phyloP scores from a whole-genome alignment of 2,329 filamentous ascomycete genomes.

The Fusarium sp. region DNA sequence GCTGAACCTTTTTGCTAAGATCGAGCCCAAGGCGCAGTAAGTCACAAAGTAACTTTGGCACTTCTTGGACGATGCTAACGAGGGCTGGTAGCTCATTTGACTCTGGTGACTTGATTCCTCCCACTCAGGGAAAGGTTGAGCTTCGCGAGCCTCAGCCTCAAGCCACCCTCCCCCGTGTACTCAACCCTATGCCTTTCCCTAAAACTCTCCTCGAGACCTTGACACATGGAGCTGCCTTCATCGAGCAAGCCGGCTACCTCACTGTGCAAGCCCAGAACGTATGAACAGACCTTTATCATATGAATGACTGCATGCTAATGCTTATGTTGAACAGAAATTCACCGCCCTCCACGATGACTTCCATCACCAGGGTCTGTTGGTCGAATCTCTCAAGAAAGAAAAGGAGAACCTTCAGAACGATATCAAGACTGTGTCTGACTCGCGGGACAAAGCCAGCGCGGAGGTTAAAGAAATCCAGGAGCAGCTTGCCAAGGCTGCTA shows the following conservation, averaged over 20 bases:
- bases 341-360: background rate
- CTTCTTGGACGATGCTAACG: background rate
- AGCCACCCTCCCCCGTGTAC: background rate
- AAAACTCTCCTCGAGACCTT: slow-evolving; percentile 19
- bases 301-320: background rate
- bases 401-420: background rate
- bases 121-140: slow-evolving; percentile 9
- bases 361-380: background rate
- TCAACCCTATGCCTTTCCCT: slow-evolving; percentile 26
- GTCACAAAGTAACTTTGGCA: background rate
- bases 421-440: background rate
- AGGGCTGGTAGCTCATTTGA: background rate
- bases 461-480: background rate
- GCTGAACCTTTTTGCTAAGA: background rate
- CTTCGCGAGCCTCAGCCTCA: slow-evolving; percentile 19
- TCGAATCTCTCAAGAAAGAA: background rate
- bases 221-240: slow-evolving; percentile 12
- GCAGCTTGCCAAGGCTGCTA: background rate
- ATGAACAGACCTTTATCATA: background rate
- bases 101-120: slow-evolving; percentile 1
- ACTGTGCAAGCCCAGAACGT: slow-evolving; percentile 20
- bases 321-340: background rate
- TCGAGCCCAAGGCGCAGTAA: slow-evolving; percentile 28
- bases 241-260: slow-evolving; percentile 32
- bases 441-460: background rate